These are phyloP conservation scores for Wickerhamomyces rabaulensis DNA, from an alignment of 805 yeast genomes.

Conservation along the genomic window DNA sequence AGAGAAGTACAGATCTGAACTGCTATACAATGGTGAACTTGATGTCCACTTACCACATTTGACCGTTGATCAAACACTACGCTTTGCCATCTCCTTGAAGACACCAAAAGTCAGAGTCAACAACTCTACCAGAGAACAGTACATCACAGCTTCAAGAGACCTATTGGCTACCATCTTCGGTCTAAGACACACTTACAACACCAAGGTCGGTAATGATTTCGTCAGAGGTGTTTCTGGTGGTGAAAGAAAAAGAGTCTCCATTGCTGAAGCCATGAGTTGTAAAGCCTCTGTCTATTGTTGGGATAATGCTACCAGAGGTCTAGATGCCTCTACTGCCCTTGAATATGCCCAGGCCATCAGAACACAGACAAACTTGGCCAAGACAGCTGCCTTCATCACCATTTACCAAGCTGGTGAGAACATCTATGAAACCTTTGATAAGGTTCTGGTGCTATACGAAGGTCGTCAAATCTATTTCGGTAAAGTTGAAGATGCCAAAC, in stretches of 20 bases:
- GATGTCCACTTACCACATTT: slow-evolving; percentile 75
- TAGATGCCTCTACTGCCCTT: slow-evolving; percentile 79
- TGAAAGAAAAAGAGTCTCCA: slow-evolving; percentile 79
- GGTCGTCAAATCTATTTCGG: slow-evolving; percentile 67
- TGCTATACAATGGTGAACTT: slow-evolving; percentile 54
- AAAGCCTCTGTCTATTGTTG: slow-evolving; percentile 63
- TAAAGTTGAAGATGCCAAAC: slow-evolving; percentile 44
- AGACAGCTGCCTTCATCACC: slow-evolving; percentile 58
- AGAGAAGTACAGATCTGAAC: slow-evolving; percentile 48
- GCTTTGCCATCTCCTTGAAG: slow-evolving; percentile 64
- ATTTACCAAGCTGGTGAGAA: slow-evolving; percentile 67
- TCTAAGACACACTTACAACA: slow-evolving; percentile 51
- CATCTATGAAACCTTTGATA: slow-evolving; percentile 59
- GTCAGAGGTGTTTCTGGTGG: slow-evolving; percentile 81
- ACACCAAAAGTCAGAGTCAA: slow-evolving; percentile 54
- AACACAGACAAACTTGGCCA: slow-evolving; percentile 48
- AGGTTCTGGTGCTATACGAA: slow-evolving; percentile 52
- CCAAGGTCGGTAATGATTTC: slow-evolving; percentile 57
- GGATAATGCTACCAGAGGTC: slow-evolving; percentile 84
- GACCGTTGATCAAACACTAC: slow-evolving; percentile 68
- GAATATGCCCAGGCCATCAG: slow-evolving; percentile 67
- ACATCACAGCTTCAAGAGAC: slow-evolving; percentile 42
- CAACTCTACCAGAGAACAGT: slow-evolving; percentile 41
- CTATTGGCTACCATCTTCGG: slow-evolving; percentile 52
- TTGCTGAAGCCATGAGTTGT: slow-evolving; percentile 69